Percentiles rank a stretch among this genome's conserved stretches.
Conservation (phyloP, 1,284 basidiomycete species). For the Leccinum fuscescens region DNA sequence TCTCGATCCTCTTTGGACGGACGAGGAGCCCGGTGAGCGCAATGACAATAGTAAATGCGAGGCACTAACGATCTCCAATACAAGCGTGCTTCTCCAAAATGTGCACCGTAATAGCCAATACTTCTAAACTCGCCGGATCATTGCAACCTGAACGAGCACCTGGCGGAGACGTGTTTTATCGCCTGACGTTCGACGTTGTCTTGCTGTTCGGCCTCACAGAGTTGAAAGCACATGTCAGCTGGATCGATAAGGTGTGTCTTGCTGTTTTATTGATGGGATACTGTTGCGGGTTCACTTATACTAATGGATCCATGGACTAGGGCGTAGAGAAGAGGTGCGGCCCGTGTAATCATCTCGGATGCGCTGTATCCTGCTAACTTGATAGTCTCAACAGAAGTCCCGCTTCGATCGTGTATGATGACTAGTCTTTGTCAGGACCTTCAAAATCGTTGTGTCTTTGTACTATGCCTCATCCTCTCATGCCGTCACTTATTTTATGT, state of each 20-base stretch:
- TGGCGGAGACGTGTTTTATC: conserved; percentile 12
- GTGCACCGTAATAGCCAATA: conserved; percentile 19
- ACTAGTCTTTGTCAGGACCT: conserved; percentile 6
- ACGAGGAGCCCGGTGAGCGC: conserved; percentile 17
- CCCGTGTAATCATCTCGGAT: neutral
- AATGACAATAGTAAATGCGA: neutral
- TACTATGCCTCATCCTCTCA: neutral
- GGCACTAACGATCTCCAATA: neutral
- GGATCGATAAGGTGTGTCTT: conserved; percentile 17
- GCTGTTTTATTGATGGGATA: neutral
- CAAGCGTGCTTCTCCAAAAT: neutral
- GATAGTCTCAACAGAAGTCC: conserved; percentile 32
- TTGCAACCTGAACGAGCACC: neutral
- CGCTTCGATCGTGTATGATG: conserved; percentile 38
- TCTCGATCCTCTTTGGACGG: conserved; percentile 18
- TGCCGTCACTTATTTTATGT: neutral
- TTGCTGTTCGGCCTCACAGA: conserved; percentile 28
- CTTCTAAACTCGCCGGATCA: neutral
- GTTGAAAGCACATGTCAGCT: conserved; percentile 26
- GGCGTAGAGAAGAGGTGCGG: conserved; percentile 31
- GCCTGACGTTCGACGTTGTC: conserved; percentile 15
- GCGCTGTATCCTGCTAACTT: conserved; percentile 1
- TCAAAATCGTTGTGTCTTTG: neutral
- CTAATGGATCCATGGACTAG: conserved; percentile 11
- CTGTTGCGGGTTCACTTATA: neutral